Percentiles rank a stretch among this genome's conserved stretches.
phyloP scores from a whole-genome alignment of 108 stramenopile species.

The Schizochytrium sp. region DNA sequence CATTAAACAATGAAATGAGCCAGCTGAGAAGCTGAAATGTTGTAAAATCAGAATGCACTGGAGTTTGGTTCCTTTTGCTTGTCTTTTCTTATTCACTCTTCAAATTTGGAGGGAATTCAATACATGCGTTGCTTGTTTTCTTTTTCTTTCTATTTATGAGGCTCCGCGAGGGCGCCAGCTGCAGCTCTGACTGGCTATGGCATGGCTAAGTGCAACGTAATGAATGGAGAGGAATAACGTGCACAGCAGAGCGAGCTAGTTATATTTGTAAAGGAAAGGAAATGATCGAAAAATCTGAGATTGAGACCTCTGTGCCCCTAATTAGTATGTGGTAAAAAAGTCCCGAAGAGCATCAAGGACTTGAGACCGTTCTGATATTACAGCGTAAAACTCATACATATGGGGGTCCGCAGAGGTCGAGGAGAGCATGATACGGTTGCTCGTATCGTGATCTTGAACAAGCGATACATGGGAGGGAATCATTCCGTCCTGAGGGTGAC shows the following conservation, averaged over 20 bases:
- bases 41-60: too few relatives aligned
- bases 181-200: too few relatives aligned
- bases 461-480: slow-evolving; percentile 22
- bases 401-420: neutral
- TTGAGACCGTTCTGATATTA: neutral
- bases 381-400: neutral
- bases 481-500: slow-evolving; percentile 44
- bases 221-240: neutral
- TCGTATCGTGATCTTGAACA: neutral
- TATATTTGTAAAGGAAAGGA: neutral
- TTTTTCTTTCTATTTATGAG: too few relatives aligned
- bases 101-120: too few relatives aligned
- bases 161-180: too few relatives aligned
- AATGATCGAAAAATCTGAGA: neutral
- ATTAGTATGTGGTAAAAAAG: neutral
- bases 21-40: too few relatives aligned
- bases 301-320: neutral
- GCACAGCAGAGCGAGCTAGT: too few relatives aligned
- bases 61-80: too few relatives aligned
- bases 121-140: too few relatives aligned
- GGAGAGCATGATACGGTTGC: neutral
- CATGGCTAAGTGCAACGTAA: too few relatives aligned
- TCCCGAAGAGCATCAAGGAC: neutral
- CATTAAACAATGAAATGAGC: too few relatives aligned
- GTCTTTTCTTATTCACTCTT: too few relatives aligned